Base-by-base conservation (phyloP, 2,329 filamentous ascomycete species). In the Shiraia sp. region DNA sequence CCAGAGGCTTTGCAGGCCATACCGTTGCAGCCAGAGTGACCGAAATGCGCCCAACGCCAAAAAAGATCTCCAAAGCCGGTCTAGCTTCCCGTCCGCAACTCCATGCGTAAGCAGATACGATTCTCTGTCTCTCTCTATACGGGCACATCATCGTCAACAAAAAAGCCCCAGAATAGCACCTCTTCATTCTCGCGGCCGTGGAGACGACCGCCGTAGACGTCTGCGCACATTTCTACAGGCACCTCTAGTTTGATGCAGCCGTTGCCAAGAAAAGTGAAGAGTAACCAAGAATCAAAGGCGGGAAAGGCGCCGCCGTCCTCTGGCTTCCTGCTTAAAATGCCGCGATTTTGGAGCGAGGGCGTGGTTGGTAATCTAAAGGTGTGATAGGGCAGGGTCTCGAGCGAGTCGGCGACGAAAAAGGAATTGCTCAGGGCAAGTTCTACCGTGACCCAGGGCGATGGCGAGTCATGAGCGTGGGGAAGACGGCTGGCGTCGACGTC, bases 211-310 rank as follows among this genome's bases (percentile, higher is more conserved):
- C 62, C 61, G 45, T 66, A 68, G 25, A 66, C 51, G 31, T 66
- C 52, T 40, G 63, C 65, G 45, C 65, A 68, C 63, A 68, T 66
- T 36, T 68, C 65, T 28, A 68, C 58, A 32, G 65, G 65, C 9
- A 68, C 54, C 42, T 68, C 65, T 27, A 68, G 53, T 50, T 66
- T 68, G 31, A 68, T 44, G 48, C 60, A 68, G 23, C 61, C 62
- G 36, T 61, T 55, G 32, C 63, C 62, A 28, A 68, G 57, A 40
- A 68, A 68, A 26, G 65, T 68, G 49, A 68, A 68, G 33, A 68
- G 57, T 35, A 68, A 45, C 65, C 65, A 68, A 23, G 65, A 68
- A 44, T 68, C 65, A 40, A 59, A 68, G n/a, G 39, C 46, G 10
- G 65, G 65, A 24, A 66, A 65, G 14, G 49, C 53, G 42, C 63